phyloP scores from a whole-genome alignment of 164 flowering plant species.

The Macadamia integrifolia region DNA sequence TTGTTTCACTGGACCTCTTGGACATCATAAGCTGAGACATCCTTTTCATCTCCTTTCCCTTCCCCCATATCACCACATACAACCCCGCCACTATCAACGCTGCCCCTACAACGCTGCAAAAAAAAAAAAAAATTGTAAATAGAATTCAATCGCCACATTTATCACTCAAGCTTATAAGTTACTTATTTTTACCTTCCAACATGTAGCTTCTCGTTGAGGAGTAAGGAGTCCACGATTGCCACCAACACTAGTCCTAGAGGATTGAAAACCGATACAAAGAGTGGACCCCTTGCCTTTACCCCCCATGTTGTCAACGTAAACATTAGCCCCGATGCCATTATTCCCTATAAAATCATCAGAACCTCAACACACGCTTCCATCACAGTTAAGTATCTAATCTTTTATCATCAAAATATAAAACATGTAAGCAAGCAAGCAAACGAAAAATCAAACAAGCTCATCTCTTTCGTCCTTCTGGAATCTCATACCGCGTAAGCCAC shows the following conservation, averaged over 20 bases:
- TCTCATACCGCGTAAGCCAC: constrained; percentile 34
- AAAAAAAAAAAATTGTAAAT: constrained; percentile 2
- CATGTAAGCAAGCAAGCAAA: too few relatives aligned
- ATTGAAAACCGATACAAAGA: constrained; percentile 4
- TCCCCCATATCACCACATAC: constrained; percentile 50
- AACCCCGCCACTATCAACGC: constrained; percentile 35
- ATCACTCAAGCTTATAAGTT: too few relatives aligned
- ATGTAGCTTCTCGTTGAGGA: constrained; percentile 38
- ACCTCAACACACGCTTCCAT: too few relatives aligned
- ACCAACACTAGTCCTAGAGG: constrained; percentile 53
- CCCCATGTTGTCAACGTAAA: constrained; percentile 43
- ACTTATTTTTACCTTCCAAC: constrained; percentile 35
- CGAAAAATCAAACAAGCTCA: too few relatives aligned
- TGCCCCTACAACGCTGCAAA: constrained; percentile 32
- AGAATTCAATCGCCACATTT: too few relatives aligned
- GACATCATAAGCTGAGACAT: constrained; percentile 14
- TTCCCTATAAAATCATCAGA: constrained; percentile 27
- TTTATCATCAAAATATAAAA: too few relatives aligned
- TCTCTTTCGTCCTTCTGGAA: too few relatives aligned
- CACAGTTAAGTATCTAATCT: too few relatives aligned
- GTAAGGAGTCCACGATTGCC: constrained; percentile 35
- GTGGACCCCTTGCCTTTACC: constrained; percentile 45
- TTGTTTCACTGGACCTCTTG: constrained; percentile 3
- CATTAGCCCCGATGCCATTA: constrained; percentile 37
- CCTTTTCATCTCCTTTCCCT: constrained; percentile 24